A percentile compares a stretch with the other conserved stretches of the same genome.
These are phyloP conservation scores for Polygonum maritimum DNA, from an alignment of 148 eudicot genomes.

Conservation along the genomic window DNA sequence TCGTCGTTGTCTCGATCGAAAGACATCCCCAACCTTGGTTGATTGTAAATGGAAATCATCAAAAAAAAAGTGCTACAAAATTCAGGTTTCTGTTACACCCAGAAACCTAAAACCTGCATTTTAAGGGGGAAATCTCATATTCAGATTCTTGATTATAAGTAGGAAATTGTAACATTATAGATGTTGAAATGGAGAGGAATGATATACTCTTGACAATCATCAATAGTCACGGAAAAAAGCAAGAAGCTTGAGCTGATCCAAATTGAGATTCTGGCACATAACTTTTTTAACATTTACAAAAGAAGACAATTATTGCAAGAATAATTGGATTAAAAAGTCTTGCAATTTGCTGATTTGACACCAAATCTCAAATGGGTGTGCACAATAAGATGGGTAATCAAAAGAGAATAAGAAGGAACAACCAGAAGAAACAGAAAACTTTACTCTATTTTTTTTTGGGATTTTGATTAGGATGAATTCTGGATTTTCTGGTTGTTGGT, in stretches of 20 bases:
- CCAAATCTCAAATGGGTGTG: conserved; percentile 1
- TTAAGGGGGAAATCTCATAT: background rate
- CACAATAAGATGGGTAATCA: background rate
- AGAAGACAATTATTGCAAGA: background rate
- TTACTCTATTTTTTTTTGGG: background rate
- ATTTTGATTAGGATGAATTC: background rate
- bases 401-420: background rate
- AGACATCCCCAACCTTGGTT: conserved; percentile 25
- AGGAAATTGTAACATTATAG: background rate
- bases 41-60: conserved; percentile 26
- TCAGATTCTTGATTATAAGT: too few species aligned
- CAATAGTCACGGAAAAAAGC: background rate
- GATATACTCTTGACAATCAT: background rate
- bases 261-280: background rate
- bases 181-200: background rate
- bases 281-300: background rate
- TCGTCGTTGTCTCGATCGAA: conserved; percentile 21
- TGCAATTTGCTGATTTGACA: background rate
- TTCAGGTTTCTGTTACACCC: background rate
- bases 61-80: conserved; percentile 9
- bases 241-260: background rate
- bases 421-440: background rate
- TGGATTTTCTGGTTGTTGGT: background rate
- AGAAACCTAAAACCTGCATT: background rate
- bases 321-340: background rate